Conservation (phyloP, 768 basidiomycete genomes). For the Phanerochaete carnosa region DNA sequence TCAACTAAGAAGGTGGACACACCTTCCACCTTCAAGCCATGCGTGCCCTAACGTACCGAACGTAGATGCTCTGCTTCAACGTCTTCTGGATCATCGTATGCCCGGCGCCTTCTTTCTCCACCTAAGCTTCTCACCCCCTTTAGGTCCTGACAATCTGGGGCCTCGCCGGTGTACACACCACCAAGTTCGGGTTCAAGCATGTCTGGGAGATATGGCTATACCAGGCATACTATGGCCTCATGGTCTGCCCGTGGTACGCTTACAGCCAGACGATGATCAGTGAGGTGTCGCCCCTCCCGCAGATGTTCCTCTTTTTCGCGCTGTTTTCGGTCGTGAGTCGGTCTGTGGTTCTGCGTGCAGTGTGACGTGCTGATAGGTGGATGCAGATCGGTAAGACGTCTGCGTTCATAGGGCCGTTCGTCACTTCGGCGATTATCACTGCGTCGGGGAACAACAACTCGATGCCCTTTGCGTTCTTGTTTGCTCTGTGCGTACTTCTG, state of each 20-base stretch:
- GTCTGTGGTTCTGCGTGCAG: neutral
- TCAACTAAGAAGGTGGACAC: conserved; percentile 55
- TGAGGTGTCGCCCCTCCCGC: conserved; percentile 69
- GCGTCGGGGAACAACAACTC: conserved; percentile 66
- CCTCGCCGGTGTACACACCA: conserved; percentile 70
- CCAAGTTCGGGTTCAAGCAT: conserved; percentile 78
- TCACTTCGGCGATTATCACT: conserved; percentile 72
- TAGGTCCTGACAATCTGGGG: conserved; percentile 72
- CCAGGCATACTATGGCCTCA: conserved; percentile 66
- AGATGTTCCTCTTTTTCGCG: conserved; percentile 80
- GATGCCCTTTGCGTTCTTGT: conserved; percentile 74
- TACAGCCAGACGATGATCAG: conserved; percentile 84
- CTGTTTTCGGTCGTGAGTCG: conserved; percentile 60
- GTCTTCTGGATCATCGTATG: conserved; percentile 68
- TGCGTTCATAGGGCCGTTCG: conserved; percentile 73
- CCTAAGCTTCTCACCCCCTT: neutral
- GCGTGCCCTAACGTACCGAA: neutral
- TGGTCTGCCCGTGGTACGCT: conserved; percentile 80
- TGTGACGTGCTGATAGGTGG: neutral
- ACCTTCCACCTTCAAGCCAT: neutral
- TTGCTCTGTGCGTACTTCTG: conserved; percentile 57
- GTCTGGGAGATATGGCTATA: conserved; percentile 80
- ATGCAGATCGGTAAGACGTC: conserved; percentile 68
- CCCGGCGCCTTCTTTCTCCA: neutral
- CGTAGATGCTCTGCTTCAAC: conserved; percentile 69